Conservation (phyloP, 805 yeast species). For the Spencermartinsiella europaea region DNA sequence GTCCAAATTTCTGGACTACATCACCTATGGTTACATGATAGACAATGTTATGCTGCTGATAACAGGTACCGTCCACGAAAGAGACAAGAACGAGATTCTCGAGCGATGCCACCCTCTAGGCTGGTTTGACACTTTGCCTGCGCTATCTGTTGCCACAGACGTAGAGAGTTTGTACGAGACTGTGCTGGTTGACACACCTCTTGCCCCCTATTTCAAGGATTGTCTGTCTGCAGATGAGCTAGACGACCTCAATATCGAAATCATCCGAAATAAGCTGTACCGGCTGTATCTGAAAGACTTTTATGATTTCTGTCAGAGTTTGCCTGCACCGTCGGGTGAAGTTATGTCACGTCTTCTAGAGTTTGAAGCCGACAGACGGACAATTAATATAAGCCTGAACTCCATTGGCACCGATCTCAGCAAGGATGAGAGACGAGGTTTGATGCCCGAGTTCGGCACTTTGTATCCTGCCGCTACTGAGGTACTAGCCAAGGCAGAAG, state of each 20-base stretch:
- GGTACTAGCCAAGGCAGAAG: slow-evolving; percentile 71
- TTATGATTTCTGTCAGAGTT: slow-evolving; percentile 55
- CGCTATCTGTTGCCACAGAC: slow-evolving; percentile 90
- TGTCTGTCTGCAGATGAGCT: slow-evolving; percentile 79
- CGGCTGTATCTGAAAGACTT: slow-evolving; percentile 92
- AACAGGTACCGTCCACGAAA: slow-evolving; percentile 93
- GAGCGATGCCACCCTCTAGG: slow-evolving; percentile 95
- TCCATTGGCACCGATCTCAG: slow-evolving; percentile 79
- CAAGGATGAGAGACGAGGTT: slow-evolving; percentile 59
- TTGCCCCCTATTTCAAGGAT: slow-evolving; percentile 92
- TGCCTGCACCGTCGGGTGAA: slow-evolving; percentile 73
- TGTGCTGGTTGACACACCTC: slow-evolving; percentile 92
- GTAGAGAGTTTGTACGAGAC: slow-evolving; percentile 88
- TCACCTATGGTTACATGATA: slow-evolving; percentile 96
- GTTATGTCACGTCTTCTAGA: slow-evolving; percentile 71
- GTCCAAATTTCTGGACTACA: slow-evolving; percentile 80
- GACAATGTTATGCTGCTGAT: slow-evolving; percentile 95
- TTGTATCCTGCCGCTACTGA: slow-evolving; percentile 74
- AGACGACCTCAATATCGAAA: slow-evolving; percentile 93
- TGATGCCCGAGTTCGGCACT: slow-evolving; percentile 80
- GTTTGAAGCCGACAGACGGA: slow-evolving; percentile 94
- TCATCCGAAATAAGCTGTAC: slow-evolving; percentile 85
- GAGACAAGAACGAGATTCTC: slow-evolving; percentile 84
- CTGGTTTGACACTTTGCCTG: slow-evolving; percentile 97
- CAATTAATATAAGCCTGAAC: slow-evolving; percentile 86